phyloP scores from a whole-genome alignment of 345 rosid genomes.

The Eucalyptus tenuipes region DNA sequence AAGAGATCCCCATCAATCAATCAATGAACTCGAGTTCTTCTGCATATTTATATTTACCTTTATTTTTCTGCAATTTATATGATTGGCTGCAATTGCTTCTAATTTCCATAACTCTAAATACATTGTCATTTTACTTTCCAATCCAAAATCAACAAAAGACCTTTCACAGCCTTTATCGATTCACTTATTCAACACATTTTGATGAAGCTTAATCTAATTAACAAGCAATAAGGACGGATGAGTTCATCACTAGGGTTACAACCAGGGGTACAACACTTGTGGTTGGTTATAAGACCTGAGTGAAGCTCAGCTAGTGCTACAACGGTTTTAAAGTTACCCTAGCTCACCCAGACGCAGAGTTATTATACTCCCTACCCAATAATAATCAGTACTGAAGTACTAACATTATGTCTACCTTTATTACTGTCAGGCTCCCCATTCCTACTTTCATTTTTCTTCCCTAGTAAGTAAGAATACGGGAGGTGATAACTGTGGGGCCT shows the following conservation, averaged over 20 bases:
- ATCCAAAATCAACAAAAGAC: background rate
- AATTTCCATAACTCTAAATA: background rate
- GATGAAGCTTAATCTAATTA: no score
- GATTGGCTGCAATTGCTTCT: background rate
- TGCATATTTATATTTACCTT: background rate
- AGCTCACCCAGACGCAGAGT: no score
- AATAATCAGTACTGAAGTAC: fast-evolving
- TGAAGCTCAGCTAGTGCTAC: no score
- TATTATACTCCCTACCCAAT: fast-evolving
- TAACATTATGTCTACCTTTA: fast-evolving
- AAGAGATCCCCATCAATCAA: background rate
- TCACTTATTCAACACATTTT: no score
- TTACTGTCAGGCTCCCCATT: fast-evolving
- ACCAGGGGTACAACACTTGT: no score
- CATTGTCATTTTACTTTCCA: background rate
- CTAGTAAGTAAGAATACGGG: no score
- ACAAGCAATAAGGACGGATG: no score
- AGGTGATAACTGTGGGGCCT: no score
- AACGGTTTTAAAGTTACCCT: no score
- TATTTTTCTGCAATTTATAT: no score
- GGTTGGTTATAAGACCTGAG: fast-evolving
- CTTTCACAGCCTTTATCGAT: background rate
- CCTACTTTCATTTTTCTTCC: no score
- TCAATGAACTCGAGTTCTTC: background rate
- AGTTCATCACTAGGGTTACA: no score